phyloP scores from a whole-genome alignment of 768 basidiomycete species.

The Erythrobasidium yunnanense region DNA sequence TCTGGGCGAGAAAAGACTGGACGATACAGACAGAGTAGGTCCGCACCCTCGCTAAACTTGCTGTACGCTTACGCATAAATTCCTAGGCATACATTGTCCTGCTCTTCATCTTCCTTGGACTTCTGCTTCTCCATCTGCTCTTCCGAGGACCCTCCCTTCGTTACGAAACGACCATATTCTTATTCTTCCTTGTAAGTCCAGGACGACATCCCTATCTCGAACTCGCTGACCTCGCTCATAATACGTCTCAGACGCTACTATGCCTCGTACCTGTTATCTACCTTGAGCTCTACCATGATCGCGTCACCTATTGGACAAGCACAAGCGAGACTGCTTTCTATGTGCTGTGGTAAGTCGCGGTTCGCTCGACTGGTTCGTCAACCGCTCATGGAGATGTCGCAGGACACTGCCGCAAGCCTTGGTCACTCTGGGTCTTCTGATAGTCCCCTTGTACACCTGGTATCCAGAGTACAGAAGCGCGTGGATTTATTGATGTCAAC shows the following conservation, averaged over 20 bases:
- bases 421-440: constrained; percentile 3
- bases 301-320: constrained; percentile 1
- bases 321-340: constrained; percentile 11
- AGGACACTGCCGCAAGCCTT: constrained; percentile 8
- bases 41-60: neutral
- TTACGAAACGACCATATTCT: neutral
- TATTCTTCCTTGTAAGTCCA: neutral
- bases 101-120: constrained; percentile 12
- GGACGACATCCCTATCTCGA: neutral
- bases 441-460: constrained; percentile 9
- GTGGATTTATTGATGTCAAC: constrained; percentile 10
- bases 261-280: constrained; percentile 12
- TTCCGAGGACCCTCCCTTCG: neutral
- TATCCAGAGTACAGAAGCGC: constrained; percentile 3
- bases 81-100: constrained; percentile 9
- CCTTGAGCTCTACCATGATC: neutral
- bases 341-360: constrained; percentile 14
- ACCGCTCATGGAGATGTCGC: neutral
- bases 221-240: neutral
- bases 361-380: neutral
- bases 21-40: neutral
- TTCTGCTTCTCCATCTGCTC: constrained; percentile 1
- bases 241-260: neutral
- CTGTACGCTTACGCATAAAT: neutral
- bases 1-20: neutral